Conservation (phyloP, 352 stramenopile species). For the Stephanocyclus meneghinianus region DNA sequence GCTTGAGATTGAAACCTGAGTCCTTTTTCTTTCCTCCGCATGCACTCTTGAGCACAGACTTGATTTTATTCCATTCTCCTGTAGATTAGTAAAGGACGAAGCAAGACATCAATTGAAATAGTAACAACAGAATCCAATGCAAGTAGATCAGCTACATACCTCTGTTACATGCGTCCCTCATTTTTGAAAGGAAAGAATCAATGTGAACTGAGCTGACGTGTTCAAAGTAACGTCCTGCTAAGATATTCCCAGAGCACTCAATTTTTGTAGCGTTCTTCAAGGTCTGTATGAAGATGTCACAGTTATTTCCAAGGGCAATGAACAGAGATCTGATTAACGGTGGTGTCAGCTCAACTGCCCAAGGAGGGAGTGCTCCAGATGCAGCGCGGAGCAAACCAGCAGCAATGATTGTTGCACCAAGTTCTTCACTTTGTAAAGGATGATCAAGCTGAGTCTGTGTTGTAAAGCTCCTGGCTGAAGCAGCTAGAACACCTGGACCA, state of each 20-base stretch:
- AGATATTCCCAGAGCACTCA: constrained; percentile 21
- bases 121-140: constrained; percentile 1
- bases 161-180: constrained; percentile 44
- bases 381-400: constrained; percentile 62
- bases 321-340: constrained; percentile 58
- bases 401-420: constrained; percentile 57
- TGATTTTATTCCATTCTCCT: constrained; percentile 68
- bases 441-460: constrained; percentile 29
- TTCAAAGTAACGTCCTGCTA: constrained; percentile 69
- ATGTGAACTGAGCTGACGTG: constrained; percentile 51
- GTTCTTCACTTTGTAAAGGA: background rate
- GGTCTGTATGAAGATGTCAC: constrained; percentile 51
- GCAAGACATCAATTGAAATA: background rate
- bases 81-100: background rate
- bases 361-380: constrained; percentile 70
- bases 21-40: constrained; percentile 82
- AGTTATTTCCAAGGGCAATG: constrained; percentile 42
- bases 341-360: constrained; percentile 69
- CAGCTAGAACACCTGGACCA: constrained; percentile 50
- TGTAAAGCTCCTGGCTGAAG: constrained; percentile 26
- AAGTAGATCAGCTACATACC: constrained; percentile 22
- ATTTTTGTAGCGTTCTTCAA: constrained; percentile 59
- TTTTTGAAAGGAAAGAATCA: constrained; percentile 58
- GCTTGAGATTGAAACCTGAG: constrained; percentile 74
- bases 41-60: constrained; percentile 68